phyloP scores from a whole-genome alignment of 2,329 filamentous ascomycete genomes.

The Fusarium metavorans region DNA sequence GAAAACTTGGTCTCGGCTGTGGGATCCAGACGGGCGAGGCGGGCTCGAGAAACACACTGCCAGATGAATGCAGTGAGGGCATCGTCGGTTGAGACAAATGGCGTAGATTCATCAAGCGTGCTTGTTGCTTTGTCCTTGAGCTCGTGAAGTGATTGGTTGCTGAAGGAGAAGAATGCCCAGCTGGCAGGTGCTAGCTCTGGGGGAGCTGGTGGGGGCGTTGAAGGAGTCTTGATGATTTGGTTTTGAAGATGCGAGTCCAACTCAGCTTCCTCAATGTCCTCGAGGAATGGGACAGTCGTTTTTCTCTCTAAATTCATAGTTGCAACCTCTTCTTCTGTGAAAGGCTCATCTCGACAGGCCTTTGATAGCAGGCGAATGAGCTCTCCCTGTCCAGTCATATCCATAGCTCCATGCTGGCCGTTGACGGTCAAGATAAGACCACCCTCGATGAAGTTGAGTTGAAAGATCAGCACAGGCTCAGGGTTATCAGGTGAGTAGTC shows the following conservation, averaged over 20 bases:
- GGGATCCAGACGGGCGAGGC: constrained; percentile 50
- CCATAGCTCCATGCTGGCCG: constrained; percentile 62
- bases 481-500: constrained; percentile 37
- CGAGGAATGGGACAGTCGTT: constrained; percentile 54
- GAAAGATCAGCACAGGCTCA: constrained; percentile 58
- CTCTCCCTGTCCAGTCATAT: constrained; percentile 62
- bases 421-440: constrained; percentile 63
- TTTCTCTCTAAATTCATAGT: constrained; percentile 56
- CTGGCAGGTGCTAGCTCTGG: constrained; percentile 45
- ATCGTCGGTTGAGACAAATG: constrained; percentile 66
- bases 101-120: neutral
- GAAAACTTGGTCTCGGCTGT: constrained; percentile 49
- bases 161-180: constrained; percentile 62
- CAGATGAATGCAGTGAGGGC: constrained; percentile 64
- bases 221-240: constrained; percentile 48
- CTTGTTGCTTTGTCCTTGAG: constrained; percentile 56
- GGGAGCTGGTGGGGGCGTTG: constrained; percentile 14
- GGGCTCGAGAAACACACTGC: constrained; percentile 57
- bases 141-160: constrained; percentile 47
- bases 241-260: constrained; percentile 51
- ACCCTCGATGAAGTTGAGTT: constrained; percentile 61
- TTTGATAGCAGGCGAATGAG: constrained; percentile 62
- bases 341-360: constrained; percentile 58
- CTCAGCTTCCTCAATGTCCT: constrained; percentile 54
- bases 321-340: constrained; percentile 58